Evolutionary conservation across 768 basidiomycete species (phyloP).

Genomic region (Sarcodon sp.): DNA sequence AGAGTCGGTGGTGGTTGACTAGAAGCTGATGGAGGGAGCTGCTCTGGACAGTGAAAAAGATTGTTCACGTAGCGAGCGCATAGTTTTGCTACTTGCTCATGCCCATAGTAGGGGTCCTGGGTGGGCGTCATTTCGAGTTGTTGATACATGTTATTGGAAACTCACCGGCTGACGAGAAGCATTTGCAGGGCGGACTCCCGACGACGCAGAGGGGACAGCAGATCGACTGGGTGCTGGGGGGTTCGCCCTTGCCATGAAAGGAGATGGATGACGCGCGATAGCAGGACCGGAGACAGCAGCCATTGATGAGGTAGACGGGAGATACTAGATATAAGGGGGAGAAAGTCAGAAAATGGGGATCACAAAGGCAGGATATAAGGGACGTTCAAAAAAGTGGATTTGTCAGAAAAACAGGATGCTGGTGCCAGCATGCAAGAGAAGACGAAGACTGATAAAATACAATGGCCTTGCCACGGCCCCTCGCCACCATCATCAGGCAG

Average conservation of each 20-base stretch:
- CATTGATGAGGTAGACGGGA: background rate
- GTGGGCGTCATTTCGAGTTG: background rate
- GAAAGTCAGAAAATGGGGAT: background rate
- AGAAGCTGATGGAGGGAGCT: constrained; percentile 14
- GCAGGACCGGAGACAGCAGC: background rate
- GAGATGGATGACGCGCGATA: background rate
- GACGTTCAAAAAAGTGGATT: no score
- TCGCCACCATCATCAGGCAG: no score
- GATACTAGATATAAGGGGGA: background rate
- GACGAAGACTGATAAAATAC: no score
- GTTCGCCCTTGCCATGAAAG: background rate
- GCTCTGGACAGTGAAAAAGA: constrained; percentile 31
- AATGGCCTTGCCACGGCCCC: no score
- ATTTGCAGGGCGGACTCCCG: background rate
- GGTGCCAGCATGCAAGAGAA: no score
- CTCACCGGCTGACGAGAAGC: background rate
- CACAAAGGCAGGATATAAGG: no score
- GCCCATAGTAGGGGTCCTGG: constrained; percentile 22
- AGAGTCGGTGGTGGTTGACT: constrained; percentile 47
- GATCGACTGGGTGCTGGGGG: no score
- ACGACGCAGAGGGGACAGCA: no score
- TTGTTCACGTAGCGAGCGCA: constrained; percentile 29
- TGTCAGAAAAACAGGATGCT: no score
- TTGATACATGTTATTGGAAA: background rate
- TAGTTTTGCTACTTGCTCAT: constrained; percentile 27